phyloP scores from a whole-genome alignment of 23 red algal species.

The Chondrus crispus region DNA sequence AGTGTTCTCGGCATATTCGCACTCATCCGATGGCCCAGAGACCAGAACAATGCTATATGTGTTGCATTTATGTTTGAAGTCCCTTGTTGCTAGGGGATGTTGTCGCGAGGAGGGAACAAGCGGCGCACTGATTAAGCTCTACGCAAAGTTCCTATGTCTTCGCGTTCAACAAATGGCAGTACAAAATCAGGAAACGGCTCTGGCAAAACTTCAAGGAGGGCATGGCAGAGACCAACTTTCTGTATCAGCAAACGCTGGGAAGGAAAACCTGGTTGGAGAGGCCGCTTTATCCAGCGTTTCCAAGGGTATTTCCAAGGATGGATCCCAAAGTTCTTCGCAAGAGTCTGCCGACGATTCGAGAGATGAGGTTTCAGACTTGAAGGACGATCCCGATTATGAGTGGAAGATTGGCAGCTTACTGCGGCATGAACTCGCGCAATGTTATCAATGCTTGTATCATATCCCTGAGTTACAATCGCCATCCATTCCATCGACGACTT shows the following conservation, averaged over 20 bases:
- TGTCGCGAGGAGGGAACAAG: constrained; percentile 66
- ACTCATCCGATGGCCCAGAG: background rate
- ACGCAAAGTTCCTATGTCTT: constrained; percentile 2
- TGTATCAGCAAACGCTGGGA: background rate
- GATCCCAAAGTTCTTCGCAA: background rate
- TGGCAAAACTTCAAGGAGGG: background rate
- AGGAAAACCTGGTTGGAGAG: no score
- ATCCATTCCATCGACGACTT: background rate
- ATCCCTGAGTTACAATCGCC: constrained; percentile 43
- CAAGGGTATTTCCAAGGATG: no score
- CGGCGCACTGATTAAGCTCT: constrained; percentile 69
- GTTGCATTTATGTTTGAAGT: constrained; percentile 5
- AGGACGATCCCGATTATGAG: background rate
- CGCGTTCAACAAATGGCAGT: constrained; percentile 36
- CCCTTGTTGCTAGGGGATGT: constrained; percentile 53
- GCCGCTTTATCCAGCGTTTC: no score
- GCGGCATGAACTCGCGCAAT: constrained; percentile 40
- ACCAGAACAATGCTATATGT: constrained; percentile 17
- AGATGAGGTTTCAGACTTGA: background rate
- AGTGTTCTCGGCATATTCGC: background rate
- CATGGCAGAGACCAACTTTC: background rate
- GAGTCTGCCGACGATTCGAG: background rate
- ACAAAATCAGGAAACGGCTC: background rate
- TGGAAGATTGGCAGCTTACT: constrained; percentile 37
- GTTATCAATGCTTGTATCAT: constrained; percentile 58